Base-by-base conservation (phyloP, 2,329 filamentous ascomycete genomes). In the Aspergillus pseudonomiae region DNA sequence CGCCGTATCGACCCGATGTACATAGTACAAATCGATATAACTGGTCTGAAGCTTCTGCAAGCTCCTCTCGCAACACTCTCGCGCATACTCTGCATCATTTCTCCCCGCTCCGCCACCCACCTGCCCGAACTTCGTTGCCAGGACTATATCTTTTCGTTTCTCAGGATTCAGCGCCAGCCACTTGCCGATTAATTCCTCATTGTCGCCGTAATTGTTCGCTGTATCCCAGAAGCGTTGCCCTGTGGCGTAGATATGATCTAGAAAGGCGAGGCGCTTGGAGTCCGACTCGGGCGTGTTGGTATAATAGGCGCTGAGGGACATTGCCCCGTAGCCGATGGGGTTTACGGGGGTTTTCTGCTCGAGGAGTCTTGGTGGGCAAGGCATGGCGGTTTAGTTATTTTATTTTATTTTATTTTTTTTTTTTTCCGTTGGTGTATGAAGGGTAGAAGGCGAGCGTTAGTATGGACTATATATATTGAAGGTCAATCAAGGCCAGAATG, bases 71-170 rank as follows among this genome's bases (percentile, higher is more conserved):
- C 80, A 81, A 2, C 80, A 76, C 26, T 74, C 63, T 34, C 78
- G 77, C 54, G 73, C 75, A 67, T 84, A 83, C 54, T 79, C 80
- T 0, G 78, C 26, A 32, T 57, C 53, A 57, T 45, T 50, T 7
- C 58, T 62, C 46, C 57, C 53, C 48, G 55, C 19, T 79, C 67
- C 12, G 66, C 65, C 10, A 59, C 63, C 30, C 63, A 64, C 1
- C 59, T 64, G 45, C 19, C 75, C 83, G 64, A 85, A 86, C 64
- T 86, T 86, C 14, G 83, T 84, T 1, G 82, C 82, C 1, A 87
- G 74, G 68, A 86, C 85, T 64, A 86, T 81, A 53, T 85, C 71
- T 24, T 81, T 67, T 0, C 81, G 76, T 56, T 81, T 81, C 7
- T 75, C 78, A 2, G 77, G 81, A 21, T 76, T 73, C 56, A 43